Base-by-base conservation (phyloP, 2,329 filamentous ascomycete genomes). In the Bimuria novae-zelandiae region DNA sequence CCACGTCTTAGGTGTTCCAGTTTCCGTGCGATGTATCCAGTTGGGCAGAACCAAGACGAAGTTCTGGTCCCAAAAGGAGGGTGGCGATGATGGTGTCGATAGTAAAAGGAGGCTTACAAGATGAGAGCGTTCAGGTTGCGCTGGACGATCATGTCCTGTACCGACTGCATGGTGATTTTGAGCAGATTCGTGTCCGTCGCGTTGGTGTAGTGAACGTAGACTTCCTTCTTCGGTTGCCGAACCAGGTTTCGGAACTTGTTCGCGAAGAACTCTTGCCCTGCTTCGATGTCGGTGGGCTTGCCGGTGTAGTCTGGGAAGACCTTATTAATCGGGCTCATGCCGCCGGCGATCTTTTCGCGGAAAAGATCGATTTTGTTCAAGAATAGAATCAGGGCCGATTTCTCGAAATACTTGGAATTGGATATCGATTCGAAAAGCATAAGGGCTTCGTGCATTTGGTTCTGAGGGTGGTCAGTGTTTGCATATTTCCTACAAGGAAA, bases 161-260 rank as follows among this genome's bases (percentile, higher is more conserved):
- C 77, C 30, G 77, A 80, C 48, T 74, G 75, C 79, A 81, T 81
- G 23, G 79, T 81, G 69, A 79, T 80, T 64, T 80, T 79, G 49
- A 99, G 67, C 52, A 81, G 64, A 63, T 80, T 71, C 42, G 79
- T 81, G 57, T 81, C 79, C 41, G 79, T 81, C 7, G 79, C 79
- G 61, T 80, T 81, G 44, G 79, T 81, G 68, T 77, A 80, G 65
- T 81, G 78, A 17, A 80, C 76, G 54, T 81, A 81, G 37, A 79
- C 76, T 61, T 80, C 78, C 64, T 80, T 81, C 62, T 75, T 76
- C 6, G 77, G 77, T 59, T 79, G 75, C 42, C 78, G 74, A 23
- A 80, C 77, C 27, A 80, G 73, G 62, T 79, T 79, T 56, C 73
- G 73, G 74, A 81, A 81, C 59, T 80, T 80, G 60, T 76, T 71